Conservation (phyloP, 805 yeast species). For the Zygosaccharomyces lentus region DNA sequence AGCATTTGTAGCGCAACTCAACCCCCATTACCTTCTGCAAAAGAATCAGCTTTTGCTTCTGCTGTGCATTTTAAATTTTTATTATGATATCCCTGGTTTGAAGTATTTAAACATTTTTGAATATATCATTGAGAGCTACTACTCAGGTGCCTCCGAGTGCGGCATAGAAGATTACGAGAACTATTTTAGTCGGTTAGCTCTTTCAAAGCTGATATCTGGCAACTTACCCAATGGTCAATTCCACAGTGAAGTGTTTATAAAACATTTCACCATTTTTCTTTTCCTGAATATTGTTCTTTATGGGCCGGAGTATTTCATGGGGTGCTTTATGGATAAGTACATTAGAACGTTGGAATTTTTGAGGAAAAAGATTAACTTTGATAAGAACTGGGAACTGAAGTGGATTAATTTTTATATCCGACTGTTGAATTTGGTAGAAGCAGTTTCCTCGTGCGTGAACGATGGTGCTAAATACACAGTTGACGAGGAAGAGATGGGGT, state of each 20-base stretch:
- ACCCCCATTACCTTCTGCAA: conserved; percentile 10
- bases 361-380: conserved; percentile 22
- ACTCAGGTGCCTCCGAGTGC: conserved; percentile 11
- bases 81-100: conserved; percentile 22
- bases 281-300: conserved; percentile 15
- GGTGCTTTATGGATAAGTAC: conserved; percentile 17
- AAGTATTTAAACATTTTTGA: conserved; percentile 16
- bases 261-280: conserved; percentile 17
- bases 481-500: conserved; percentile 9
- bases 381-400: conserved; percentile 24
- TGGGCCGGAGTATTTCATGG: conserved; percentile 16
- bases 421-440: conserved; percentile 16
- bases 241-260: conserved; percentile 21
- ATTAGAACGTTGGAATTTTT: conserved; percentile 18
- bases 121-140: conserved; percentile 15
- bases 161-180: not conserved
- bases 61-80: conserved; percentile 22
- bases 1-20: conserved; percentile 9
- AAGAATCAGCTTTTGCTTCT: conserved; percentile 18
- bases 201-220: conserved; percentile 16
- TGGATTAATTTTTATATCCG: conserved; percentile 23
- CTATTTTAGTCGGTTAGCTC: conserved; percentile 2
- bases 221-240: conserved; percentile 8
- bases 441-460: not conserved
- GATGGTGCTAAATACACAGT: conserved; percentile 1